These are phyloP conservation scores for Rhizophora mangle DNA, from an alignment of 345 rosid species.

Conservation along the genomic window DNA sequence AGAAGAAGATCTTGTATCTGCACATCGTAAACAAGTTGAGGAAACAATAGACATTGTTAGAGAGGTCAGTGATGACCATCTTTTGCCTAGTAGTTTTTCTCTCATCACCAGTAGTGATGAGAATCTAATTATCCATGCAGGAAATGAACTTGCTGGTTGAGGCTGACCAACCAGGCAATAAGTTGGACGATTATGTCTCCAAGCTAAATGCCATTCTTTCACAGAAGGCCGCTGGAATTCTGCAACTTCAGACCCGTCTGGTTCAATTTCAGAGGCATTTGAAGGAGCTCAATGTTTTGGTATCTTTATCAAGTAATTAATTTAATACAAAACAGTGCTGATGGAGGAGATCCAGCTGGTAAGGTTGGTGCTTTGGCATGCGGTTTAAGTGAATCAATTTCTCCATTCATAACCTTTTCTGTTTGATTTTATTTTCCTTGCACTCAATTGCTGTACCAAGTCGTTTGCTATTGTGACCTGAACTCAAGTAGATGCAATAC, in stretches of 20 bases:
- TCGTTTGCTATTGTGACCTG: constrained; percentile 5
- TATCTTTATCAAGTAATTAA: constrained; percentile 30
- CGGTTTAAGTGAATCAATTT: neutral
- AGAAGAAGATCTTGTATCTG: constrained; percentile 58
- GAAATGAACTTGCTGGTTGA: constrained; percentile 58
- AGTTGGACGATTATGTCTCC: constrained; percentile 45
- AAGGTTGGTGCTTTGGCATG: neutral
- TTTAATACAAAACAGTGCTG: neutral
- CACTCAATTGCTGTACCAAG: neutral
- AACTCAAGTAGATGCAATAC: neutral
- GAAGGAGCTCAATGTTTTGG: constrained; percentile 44
- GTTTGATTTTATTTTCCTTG: neutral
- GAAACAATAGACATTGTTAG: constrained; percentile 48
- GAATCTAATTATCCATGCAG: constrained; percentile 29
- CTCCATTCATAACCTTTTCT: neutral
- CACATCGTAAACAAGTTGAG: constrained; percentile 55
- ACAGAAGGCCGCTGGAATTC: constrained; percentile 57
- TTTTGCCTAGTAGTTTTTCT: neutral
- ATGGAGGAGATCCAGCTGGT: neutral
- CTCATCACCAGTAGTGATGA: neutral
- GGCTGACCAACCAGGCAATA: constrained; percentile 66
- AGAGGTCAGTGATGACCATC: constrained; percentile 35
- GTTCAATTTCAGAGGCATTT: constrained; percentile 52
- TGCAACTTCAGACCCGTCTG: constrained; percentile 46
- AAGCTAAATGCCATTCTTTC: constrained; percentile 51